A percentile compares a stretch with the other conserved stretches of the same genome.
These are phyloP conservation scores for Chlorella sp. DNA, from an alignment of 139 green algal species.

Conservation along the genomic window DNA sequence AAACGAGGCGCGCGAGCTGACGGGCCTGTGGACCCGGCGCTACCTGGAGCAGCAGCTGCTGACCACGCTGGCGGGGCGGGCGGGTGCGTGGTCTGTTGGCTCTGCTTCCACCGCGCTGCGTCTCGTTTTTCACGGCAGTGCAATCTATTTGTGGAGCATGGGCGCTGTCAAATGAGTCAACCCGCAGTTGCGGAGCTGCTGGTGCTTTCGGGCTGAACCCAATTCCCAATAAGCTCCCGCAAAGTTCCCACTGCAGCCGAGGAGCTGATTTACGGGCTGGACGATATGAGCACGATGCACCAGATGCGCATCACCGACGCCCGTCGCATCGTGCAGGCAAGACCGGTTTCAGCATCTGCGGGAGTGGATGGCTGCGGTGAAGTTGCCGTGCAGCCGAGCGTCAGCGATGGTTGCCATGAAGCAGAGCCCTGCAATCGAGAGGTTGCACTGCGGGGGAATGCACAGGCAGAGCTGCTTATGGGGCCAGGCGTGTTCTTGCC, in stretches of 20 bases:
- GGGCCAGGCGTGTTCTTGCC: no score
- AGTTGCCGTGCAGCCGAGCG: no score
- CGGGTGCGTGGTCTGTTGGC: slow-evolving; percentile 28
- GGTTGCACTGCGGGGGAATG: no score
- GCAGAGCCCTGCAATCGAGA: no score
- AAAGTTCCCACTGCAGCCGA: slow-evolving; percentile 46
- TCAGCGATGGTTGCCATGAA: no score
- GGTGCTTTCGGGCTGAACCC: not conserved
- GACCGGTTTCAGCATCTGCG: no score
- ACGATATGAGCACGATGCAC: slow-evolving; percentile 74
- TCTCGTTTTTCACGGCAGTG: no score
- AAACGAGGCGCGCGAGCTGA: slow-evolving; percentile 65
- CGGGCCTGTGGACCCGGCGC: slow-evolving; percentile 64
- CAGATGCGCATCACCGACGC: slow-evolving; percentile 60
- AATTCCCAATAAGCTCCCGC: not conserved
- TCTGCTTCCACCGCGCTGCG: no score
- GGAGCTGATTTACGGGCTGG: slow-evolving; percentile 64
- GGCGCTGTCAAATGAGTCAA: no score
- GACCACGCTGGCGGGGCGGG: slow-evolving; percentile 72
- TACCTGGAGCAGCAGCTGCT: slow-evolving; percentile 87
- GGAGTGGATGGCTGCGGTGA: no score
- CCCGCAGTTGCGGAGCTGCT: not conserved
- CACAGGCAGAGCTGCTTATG: no score
- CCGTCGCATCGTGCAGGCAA: slow-evolving; percentile 53
- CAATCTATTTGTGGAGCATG: no score